These are phyloP conservation scores for Lodderomyces pseudojiufengensis DNA, from an alignment of 1,139 yeast genomes.

Conservation along the genomic window DNA sequence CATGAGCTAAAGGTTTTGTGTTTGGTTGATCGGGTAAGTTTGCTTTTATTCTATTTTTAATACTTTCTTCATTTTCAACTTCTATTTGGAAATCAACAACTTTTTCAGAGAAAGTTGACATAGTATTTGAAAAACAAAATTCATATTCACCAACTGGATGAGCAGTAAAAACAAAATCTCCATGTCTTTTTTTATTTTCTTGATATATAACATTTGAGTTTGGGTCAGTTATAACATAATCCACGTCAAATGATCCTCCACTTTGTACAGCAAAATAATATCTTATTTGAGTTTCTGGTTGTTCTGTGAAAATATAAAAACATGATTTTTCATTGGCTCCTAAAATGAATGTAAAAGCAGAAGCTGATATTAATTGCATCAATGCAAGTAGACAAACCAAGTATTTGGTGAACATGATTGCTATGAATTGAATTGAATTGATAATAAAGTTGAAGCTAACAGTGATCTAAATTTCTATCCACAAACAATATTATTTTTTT, in stretches of 20 bases:
- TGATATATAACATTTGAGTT: constrained; percentile 52
- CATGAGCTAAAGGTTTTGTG: constrained; percentile 52
- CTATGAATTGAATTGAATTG: background rate
- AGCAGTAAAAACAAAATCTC: constrained; percentile 77
- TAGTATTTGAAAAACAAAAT: constrained; percentile 84
- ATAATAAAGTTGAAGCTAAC: background rate
- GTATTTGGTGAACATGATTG: constrained; percentile 16
- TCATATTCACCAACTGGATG: constrained; percentile 78
- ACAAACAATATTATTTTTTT: too few species aligned
- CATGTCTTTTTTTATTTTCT: constrained; percentile 73
- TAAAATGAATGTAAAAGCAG: constrained; percentile 72
- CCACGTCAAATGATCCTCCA: constrained; percentile 85
- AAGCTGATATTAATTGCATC: constrained; percentile 36
- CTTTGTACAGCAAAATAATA: constrained; percentile 91
- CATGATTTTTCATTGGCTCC: constrained; percentile 80
- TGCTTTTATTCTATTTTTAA: constrained; percentile 48
- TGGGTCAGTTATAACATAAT: constrained; percentile 72
- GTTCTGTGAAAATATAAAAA: constrained; percentile 69
- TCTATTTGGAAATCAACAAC: constrained; percentile 84
- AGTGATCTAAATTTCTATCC: background rate
- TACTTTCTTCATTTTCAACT: constrained; percentile 44
- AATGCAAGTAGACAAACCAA: constrained; percentile 22
- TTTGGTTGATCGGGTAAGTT: constrained; percentile 62
- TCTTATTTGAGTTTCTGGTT: constrained; percentile 60
- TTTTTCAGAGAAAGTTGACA: constrained; percentile 85